phyloP scores from a whole-genome alignment of 106 monocot species.

The Platanthera guangdongensis region DNA sequence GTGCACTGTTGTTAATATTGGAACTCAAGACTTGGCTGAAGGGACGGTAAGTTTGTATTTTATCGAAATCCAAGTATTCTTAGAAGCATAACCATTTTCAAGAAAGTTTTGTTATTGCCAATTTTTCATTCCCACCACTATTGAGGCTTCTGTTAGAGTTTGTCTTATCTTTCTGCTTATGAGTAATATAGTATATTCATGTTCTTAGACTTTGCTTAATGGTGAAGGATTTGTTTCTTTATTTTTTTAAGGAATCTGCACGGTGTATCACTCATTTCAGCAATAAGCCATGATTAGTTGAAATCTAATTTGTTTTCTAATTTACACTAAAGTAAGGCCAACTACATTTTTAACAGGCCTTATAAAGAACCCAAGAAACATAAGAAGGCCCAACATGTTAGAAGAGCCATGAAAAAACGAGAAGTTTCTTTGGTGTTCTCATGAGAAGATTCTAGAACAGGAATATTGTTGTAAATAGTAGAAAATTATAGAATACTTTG shows the following conservation, averaged over 20 bases:
- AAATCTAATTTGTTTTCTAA: not conserved
- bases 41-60: constrained; percentile 53
- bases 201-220: not conserved
- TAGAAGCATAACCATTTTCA: not conserved
- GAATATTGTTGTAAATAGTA: too few species aligned
- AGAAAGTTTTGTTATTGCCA: not conserved
- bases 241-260: not conserved
- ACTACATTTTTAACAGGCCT: too few species aligned
- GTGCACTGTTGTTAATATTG: constrained; percentile 94
- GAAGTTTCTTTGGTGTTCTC: too few species aligned
- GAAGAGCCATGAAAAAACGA: too few species aligned
- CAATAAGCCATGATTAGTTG: not conserved
- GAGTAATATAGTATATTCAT: not conserved
- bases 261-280: not conserved
- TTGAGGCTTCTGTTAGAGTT: not conserved
- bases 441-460: too few species aligned
- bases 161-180: not conserved
- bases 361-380: too few species aligned
- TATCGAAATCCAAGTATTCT: not conserved
- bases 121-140: not conserved
- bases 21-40: constrained; percentile 85
- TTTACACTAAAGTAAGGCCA: not conserved
- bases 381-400: too few species aligned
- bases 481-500: too few species aligned
- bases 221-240: too few species aligned